Conservation (phyloP, 169 alveolate genomes). For the Besnoitia besnoiti region DNA sequence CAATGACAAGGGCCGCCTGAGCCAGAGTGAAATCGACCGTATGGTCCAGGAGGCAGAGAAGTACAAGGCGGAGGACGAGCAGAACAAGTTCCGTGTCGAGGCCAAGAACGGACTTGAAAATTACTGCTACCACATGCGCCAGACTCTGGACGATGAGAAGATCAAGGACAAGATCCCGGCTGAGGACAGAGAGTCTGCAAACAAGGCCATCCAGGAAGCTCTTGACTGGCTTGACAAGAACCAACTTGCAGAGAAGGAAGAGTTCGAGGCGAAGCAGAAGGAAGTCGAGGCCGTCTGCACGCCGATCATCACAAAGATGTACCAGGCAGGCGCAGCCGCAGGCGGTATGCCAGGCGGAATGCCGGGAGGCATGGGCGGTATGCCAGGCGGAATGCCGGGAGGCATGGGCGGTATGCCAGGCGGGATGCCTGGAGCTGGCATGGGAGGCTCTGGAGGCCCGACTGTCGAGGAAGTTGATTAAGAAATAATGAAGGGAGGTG, state of each 20-base stretch:
- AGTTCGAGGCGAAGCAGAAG: slow-evolving; percentile 93
- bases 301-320: slow-evolving; percentile 93
- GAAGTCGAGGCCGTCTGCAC: slow-evolving; percentile 94
- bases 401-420: slow-evolving; percentile 34
- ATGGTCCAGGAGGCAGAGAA: slow-evolving; percentile 97
- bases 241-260: slow-evolving; percentile 94
- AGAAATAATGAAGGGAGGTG: neutral
- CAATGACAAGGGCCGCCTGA: slow-evolving; percentile 95
- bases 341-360: slow-evolving; percentile 91
- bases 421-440: slow-evolving; percentile 2
- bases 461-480: slow-evolving; percentile 39
- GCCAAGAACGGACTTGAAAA: slow-evolving; percentile 94
- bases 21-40: slow-evolving; percentile 93
- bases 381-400: slow-evolving; percentile 87
- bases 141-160: slow-evolving; percentile 91
- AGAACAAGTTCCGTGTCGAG: slow-evolving; percentile 88
- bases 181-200: slow-evolving; percentile 88
- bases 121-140: slow-evolving; percentile 93
- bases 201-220: slow-evolving; percentile 88
- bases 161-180: slow-evolving; percentile 92
- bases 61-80: slow-evolving; percentile 94
- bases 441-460: slow-evolving; percentile 37
- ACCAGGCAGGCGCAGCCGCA: slow-evolving; percentile 94
- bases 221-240: slow-evolving; percentile 94
- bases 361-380: slow-evolving; percentile 94